Conservation (phyloP, 345 rosid genomes). For the Gynandropsis gynandra region DNA sequence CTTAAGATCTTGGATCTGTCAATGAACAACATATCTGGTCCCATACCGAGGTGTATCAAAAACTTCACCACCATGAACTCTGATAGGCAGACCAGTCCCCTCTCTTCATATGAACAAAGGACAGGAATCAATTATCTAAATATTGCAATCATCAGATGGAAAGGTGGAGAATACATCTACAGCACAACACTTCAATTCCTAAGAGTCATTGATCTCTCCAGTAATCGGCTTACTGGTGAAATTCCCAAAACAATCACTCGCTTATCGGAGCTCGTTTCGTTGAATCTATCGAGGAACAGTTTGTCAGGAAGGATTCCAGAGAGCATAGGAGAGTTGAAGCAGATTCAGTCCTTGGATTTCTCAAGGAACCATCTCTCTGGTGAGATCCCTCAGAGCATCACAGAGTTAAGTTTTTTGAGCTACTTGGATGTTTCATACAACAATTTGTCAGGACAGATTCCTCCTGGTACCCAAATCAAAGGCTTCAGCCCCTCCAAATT, state of each 20-base stretch:
- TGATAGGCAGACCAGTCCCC: neutral
- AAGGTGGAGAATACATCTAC: constrained; percentile 17
- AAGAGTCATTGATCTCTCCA: constrained; percentile 12
- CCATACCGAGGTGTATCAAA: constrained; percentile 21
- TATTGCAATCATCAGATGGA: constrained; percentile 23
- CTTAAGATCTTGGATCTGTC: constrained; percentile 35
- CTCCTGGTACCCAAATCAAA: constrained; percentile 27
- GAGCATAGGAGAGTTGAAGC: constrained; percentile 20
- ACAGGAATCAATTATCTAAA: neutral
- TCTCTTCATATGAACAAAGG: neutral
- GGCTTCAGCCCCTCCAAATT: constrained; percentile 32
- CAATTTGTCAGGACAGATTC: constrained; percentile 33
- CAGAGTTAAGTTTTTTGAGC: constrained; percentile 28
- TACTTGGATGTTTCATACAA: constrained; percentile 35
- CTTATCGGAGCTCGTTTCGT: constrained; percentile 9
- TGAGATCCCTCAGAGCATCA: constrained; percentile 35
- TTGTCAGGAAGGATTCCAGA: constrained; percentile 21
- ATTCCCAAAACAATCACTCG: constrained; percentile 27
- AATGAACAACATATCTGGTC: constrained; percentile 23
- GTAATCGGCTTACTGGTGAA: constrained; percentile 27
- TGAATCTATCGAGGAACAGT: constrained; percentile 13
- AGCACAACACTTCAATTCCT: constrained; percentile 6
- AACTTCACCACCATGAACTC: constrained; percentile 14
- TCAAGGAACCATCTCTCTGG: constrained; percentile 38
- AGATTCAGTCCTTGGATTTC: constrained; percentile 30